Base-by-base conservation (phyloP, 345 rosid genomes). In the Carallia brachiata region DNA sequence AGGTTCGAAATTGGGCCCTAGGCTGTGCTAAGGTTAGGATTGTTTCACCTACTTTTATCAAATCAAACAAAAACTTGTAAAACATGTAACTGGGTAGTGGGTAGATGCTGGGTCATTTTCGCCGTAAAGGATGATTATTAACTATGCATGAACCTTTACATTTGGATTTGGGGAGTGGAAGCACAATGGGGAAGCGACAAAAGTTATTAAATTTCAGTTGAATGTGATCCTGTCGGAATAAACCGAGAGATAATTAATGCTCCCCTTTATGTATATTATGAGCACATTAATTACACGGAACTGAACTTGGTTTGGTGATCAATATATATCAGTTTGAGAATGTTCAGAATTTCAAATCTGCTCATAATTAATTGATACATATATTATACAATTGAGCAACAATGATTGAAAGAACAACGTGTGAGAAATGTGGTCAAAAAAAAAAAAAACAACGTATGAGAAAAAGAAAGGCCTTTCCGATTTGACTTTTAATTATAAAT, bases 181-280 rank as follows among this genome's bases (percentile, higher is more conserved):
- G 70, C 36, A 61, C 61, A 18, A 23, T 13, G 18, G 15, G 16
- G 36, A 59, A 60, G 39, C 23, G 67, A 75, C 52, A 65, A 44
- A 44, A 44, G 63, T 66, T 39, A 52, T 32, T 65, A 37, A 70
- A 27, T 56, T 50, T 61, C 32, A 2, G 71, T 28, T 53, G 50
- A 23, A 65, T 71, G 44, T 64, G 62, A 75, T 75, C 40, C 61
- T 54, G 77, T 65, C 77, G 67, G 69, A 47, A 27, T 65, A 56
- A 40, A 40, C 23, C 4, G 3, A n/a, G 60, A 54, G 2, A 56
- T 66, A 56, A 73, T 71, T 67, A 13, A 54, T 0, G 59, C 40
- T 23, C 52, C 32, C 58, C 39, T 72, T 50, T 18, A 63, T 34
- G 64, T 47, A 4, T 10, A 44, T 30, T n/a, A 58, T 32, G 6